A percentile compares a stretch with the other conserved stretches of the same genome.
Evolutionary conservation across 202 grass and related monocot species (phyloP).

Genomic region (Carex arenaria): DNA sequence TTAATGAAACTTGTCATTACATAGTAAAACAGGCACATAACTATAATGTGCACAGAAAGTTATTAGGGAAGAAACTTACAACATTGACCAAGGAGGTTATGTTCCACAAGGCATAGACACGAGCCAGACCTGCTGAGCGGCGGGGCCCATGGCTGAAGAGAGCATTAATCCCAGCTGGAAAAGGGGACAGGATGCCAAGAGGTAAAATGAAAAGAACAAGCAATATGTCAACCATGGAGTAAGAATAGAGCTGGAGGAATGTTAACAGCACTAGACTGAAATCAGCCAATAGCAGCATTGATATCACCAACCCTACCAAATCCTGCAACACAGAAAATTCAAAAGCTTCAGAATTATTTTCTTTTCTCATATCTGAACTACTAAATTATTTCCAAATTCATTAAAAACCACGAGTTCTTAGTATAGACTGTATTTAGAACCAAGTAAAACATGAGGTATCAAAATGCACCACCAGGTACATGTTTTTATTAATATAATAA

Average conservation of each 20-base stretch:
- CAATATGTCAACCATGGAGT: conserved; percentile 84
- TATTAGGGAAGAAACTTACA: conserved; percentile 49
- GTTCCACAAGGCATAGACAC: conserved; percentile 98
- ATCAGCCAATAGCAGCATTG: conserved; percentile 88
- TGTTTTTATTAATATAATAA: neutral
- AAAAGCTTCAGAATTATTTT: neutral
- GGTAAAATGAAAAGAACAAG: conserved; percentile 98
- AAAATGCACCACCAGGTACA: neutral
- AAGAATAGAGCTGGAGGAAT: conserved; percentile 96
- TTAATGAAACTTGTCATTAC: neutral
- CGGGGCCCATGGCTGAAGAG: conserved; percentile 99
- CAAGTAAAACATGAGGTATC: neutral
- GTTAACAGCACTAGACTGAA: conserved; percentile 97
- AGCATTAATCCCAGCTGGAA: conserved; percentile 99
- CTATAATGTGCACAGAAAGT: neutral
- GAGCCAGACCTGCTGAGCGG: conserved; percentile 84
- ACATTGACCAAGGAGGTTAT: conserved; percentile 98
- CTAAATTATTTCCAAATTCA: neutral
- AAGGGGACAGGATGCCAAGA: conserved; percentile 94
- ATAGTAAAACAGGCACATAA: conserved; percentile 12
- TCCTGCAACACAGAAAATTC: conserved; percentile 50
- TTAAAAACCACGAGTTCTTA: conserved; percentile 19
- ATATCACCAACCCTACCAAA: conserved; percentile 97
- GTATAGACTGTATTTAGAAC: neutral
- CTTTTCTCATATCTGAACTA: neutral